Evolutionary conservation across 23 red algal species (phyloP), one percentile per base, ranked within the genome.

Genomic region (Rhodosorus marinus): DNA sequence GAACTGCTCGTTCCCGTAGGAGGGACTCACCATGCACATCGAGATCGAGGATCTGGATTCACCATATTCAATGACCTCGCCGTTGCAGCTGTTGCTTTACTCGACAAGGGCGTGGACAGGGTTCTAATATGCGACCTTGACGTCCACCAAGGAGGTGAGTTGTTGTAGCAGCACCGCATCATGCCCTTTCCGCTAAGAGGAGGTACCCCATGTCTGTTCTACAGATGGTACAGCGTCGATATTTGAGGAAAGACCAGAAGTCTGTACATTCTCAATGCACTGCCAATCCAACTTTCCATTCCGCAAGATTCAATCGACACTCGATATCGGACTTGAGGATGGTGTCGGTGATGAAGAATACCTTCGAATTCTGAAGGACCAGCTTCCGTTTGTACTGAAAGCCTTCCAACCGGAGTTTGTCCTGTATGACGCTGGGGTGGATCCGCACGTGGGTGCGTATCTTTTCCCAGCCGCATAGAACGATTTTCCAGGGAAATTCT

Each of bases 101-200:
- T 45, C 33, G 29, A 21, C 26, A 30, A 21, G 51, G n/a, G 14
- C 20, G 67, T 59, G 2, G 7, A 36, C 52, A 51, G 74, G 14
- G 20, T 80, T 0, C 29, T 67, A 17, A 59, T 69, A 24, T 8
- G 68, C 2, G 74, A 80, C 62, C 55, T 47, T 29, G 74, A 80
- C 36, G 74, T 80, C 3, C 74, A 80, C 24, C 74, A 80, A 11
- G 74, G 74, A 9, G n/a, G n/a, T n/a, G n/a, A n/a, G n/a, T n/a
- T n/a, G n/a, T n/a, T n/a, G n/a, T n/a, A n/a, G n/a, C n/a, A n/a
- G n/a, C n/a, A n/a, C n/a, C n/a, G n/a, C n/a, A n/a, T n/a, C n/a
- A n/a, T n/a, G n/a, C n/a, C n/a, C n/a, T n/a, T n/a, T n/a, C n/a
- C n/a, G n/a, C n/a, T n/a, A n/a, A n/a, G n/a, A n/a, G n/a, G n/a